Percentiles rank a stretch among this genome's conserved stretches.
Evolutionary conservation across 1,139 yeast species (phyloP).

Genomic region (Diutina neorugosa): DNA sequence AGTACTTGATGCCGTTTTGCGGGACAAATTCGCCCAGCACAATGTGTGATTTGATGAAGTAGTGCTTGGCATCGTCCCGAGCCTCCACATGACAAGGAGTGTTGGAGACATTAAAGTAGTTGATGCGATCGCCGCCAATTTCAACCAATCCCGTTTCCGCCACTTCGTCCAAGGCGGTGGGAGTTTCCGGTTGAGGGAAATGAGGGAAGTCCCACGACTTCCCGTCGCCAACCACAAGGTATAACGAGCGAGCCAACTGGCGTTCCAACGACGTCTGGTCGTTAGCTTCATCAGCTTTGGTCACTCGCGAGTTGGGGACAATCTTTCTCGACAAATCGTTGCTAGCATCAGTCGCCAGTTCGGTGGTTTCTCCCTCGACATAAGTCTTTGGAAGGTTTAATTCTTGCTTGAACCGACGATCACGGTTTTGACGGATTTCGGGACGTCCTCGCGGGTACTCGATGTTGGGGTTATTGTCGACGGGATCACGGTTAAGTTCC

Average conservation of each 20-base stretch:
- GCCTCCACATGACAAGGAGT: conserved; percentile 70
- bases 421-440: conserved; percentile 79
- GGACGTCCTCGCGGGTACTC: conserved; percentile 79
- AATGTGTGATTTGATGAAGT: conserved; percentile 77
- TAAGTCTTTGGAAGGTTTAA: conserved; percentile 55
- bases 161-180: conserved; percentile 49
- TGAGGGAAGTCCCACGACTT: conserved; percentile 71
- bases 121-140: conserved; percentile 65
- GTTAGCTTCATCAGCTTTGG: conserved; percentile 59
- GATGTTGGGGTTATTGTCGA: conserved; percentile 58
- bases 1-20: conserved; percentile 25
- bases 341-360: conserved; percentile 20
- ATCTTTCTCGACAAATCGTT: conserved; percentile 51
- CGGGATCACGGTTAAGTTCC: conserved; percentile 67
- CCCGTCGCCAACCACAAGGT: conserved; percentile 43
- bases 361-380: conserved; percentile 29
- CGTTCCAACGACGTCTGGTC: conserved; percentile 68
- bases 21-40: conserved; percentile 76
- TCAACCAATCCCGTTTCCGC: conserved; percentile 66
- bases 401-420: conserved; percentile 71
- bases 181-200: conserved; percentile 29
- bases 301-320: conserved; percentile 55
- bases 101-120: conserved; percentile 82
- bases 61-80: conserved; percentile 33
- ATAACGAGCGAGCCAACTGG: conserved; percentile 66